Evolutionary conservation across 805 yeast species (phyloP), one percentile per base, ranked within the genome.

Genomic region (Henningerozyma blattae): DNA sequence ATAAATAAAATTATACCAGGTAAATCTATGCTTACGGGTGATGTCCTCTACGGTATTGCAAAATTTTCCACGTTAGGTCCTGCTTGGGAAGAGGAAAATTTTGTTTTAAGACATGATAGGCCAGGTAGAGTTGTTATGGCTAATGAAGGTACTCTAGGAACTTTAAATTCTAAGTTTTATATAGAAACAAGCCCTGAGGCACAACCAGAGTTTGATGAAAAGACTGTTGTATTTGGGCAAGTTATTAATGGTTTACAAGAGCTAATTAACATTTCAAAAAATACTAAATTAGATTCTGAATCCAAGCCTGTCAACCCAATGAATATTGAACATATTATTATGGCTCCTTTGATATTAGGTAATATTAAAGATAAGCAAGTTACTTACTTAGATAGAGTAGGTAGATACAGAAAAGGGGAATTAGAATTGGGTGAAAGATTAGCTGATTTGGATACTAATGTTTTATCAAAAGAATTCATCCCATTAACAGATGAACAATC

Each of bases 21-120:
- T 36, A 82, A 81, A 54, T 75, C 83, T 79, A 69, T 86, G 45
- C 94, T 83, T 61, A 94, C 94, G 37, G 95, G 95, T 41, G 89
- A 84, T 57, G 76, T 78, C 52, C 76, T 80, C 43, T 68, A 67
- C 18, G 87, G 89, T 13, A 64, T 71, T 35, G 93, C 91, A 13
- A 89, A 95, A 10, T 65, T 67, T 45, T 80, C 93, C 18, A 77
- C 84, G 46, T 81, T 75, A 57, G 95, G 94, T 20, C 62, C 62
- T 36, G 67, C 65, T 48, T 77, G 85, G 50, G 67, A 63, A 4
- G 95, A 86, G 55, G 96, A 86, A 66, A 81, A 75, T 74, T 61
- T 78, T 47, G 44, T 52, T n/a, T 51, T 78, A 45, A 72, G 69
- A 57, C 85, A 78, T 53, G 79, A 72, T 56, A 72, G 75, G 57